Evolutionary conservation across 768 basidiomycete genomes (phyloP).

Genomic region (Lactarius hengduanensis): DNA sequence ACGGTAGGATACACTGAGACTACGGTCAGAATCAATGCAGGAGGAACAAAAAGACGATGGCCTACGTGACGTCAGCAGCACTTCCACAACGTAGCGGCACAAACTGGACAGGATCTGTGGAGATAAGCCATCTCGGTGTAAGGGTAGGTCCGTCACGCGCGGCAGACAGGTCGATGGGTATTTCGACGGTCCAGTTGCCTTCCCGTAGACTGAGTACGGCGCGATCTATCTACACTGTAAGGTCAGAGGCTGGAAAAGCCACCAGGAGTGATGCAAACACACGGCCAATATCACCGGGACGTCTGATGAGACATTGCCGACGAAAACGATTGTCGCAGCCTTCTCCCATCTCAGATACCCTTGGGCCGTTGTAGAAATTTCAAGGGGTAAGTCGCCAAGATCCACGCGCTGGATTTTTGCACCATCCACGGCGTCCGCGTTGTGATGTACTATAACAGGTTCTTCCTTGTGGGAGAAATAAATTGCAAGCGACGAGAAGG

Average conservation of each 20-base stretch:
- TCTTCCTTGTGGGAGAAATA: slow-evolving; percentile 51
- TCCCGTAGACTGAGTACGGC: slow-evolving; percentile 54
- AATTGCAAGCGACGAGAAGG: slow-evolving; percentile 60
- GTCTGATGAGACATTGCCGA: slow-evolving; percentile 56
- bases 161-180: slow-evolving; percentile 50
- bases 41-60: slow-evolving; percentile 11
- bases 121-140: slow-evolving; percentile 55
- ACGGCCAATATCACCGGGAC: slow-evolving; percentile 56
- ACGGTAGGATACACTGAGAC: slow-evolving; percentile 57
- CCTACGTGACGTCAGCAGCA: slow-evolving; percentile 49
- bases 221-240: slow-evolving; percentile 38
- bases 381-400: slow-evolving; percentile 42
- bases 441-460: slow-evolving; percentile 55
- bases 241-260: not conserved
- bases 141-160: slow-evolving; percentile 36
- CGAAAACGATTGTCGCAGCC: slow-evolving; percentile 54
- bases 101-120: slow-evolving; percentile 52
- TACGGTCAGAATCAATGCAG: slow-evolving; percentile 13
- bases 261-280: slow-evolving; percentile 28
- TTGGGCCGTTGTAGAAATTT: slow-evolving; percentile 31
- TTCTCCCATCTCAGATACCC: slow-evolving; percentile 59
- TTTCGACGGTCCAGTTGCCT: slow-evolving; percentile 64
- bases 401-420: slow-evolving; percentile 44
- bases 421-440: slow-evolving; percentile 18
- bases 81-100: slow-evolving; percentile 50